Base-by-base conservation (phyloP, 129 eudicot genomes). In the Centella asiatica region DNA sequence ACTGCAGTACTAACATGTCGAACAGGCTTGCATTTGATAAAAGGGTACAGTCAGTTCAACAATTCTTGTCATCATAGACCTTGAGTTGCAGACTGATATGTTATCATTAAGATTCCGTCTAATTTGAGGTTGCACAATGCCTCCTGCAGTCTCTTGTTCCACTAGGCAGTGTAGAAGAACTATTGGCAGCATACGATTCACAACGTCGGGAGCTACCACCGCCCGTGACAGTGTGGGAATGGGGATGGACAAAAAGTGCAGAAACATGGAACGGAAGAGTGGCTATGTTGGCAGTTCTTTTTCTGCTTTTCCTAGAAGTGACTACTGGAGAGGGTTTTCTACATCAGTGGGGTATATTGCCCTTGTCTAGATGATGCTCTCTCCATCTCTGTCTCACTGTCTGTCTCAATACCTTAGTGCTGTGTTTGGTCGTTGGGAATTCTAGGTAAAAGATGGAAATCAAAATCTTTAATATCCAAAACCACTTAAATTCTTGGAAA, bases 221-320 rank as follows among this genome's bases (percentile, higher is more conserved):
- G 6, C 98, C 95, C 1, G 94, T 92, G 53, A 79, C 86, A 19
- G 77, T 92, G 13, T 92, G 95, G 98, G 94, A 92, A 60, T 92
- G 98, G 98, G 98, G 98, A 37, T 92, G 95, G 89, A 92, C 98
- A 5, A 92, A 84, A 66, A 92, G 98, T 66, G 98, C 98, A 31
- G 98, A 92, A 67, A 92, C 98, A 54, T 92, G 95, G 98, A 92
- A 92, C 6, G 98, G 98, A 14, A 72, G 98, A 47, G 90, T 90
- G 7, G 98, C 98, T 29, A 92, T 87, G 98, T 55, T 92, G 67
- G 98, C 98, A 0, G 95, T 92, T 60, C 77, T 92, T 54, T 78
- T 86, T 50, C 81, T 90, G 57, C 76, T 92, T 49, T 88, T 87
- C 45, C 78, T 87, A 17, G 98, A 92, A 59, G 98, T 92, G 32